Conservation (phyloP, 2,329 filamentous ascomycete species). For the Cyphellophora attinorum region DNA sequence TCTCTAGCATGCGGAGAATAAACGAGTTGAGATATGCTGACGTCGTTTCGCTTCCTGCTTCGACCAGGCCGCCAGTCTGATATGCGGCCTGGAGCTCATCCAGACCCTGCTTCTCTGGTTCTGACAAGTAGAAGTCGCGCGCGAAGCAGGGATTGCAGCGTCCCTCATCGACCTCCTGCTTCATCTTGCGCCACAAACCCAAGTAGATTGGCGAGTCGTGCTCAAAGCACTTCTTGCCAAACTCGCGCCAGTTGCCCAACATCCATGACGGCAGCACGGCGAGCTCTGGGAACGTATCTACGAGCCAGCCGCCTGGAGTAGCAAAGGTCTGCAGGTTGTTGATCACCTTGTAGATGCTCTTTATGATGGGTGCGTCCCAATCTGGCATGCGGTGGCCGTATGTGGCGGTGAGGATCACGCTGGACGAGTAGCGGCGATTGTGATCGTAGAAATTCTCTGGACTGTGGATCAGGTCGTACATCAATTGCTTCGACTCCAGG, state of each 20-base stretch:
- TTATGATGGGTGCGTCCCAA: conserved; percentile 34
- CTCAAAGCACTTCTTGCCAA: conserved; percentile 10
- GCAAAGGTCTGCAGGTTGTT: conserved; percentile 37
- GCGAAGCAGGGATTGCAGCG: conserved; percentile 11
- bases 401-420: conserved; percentile 41
- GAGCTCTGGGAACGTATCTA: conserved; percentile 35
- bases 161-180: conserved; percentile 11
- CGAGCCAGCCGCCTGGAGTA: conserved; percentile 31
- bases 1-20: conserved; percentile 23
- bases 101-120: conserved; percentile 11
- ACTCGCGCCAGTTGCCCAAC: conserved; percentile 12
- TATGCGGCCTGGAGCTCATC: conserved; percentile 11
- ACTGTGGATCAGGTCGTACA: conserved; percentile 30
- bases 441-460: conserved; percentile 33
- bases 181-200: conserved; percentile 10
- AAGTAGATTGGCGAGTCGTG: conserved; percentile 11
- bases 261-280: conserved; percentile 32
- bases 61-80: conserved; percentile 14
- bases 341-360: conserved; percentile 38
- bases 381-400: conserved; percentile 39
- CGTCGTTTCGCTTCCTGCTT: conserved; percentile 19
- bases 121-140: conserved; percentile 11
- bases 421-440: conserved; percentile 39
- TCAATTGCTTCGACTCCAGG: conserved; percentile 38
- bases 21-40: conserved; percentile 15